Percentiles rank a stretch among this genome's conserved stretches.
phyloP scores from a whole-genome alignment of 2,329 filamentous ascomycete species.

The Aspergillus latus region DNA sequence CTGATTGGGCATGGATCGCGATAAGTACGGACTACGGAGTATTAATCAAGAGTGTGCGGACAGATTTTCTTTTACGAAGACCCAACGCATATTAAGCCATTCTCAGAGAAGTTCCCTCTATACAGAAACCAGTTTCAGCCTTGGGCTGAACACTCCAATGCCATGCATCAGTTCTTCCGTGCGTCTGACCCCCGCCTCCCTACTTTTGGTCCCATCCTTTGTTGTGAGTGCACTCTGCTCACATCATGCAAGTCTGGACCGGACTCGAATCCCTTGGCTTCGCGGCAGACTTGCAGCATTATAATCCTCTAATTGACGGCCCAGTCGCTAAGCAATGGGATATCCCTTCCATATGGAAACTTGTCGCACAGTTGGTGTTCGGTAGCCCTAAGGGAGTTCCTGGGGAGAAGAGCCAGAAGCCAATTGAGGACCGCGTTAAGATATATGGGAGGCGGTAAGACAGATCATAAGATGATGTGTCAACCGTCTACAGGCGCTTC shows the following conservation, averaged over 20 bases:
- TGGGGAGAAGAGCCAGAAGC: conserved; percentile 63
- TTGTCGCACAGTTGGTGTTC: conserved; percentile 83
- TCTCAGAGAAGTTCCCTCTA: conserved; percentile 67
- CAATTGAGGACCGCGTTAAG: conserved; percentile 68
- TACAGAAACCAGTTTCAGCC: conserved; percentile 78
- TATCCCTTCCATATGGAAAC: conserved; percentile 69
- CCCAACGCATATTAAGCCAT: conserved; percentile 61
- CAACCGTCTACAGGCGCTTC: not conserved
- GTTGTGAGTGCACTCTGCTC: not conserved
- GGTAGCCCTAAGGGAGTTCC: conserved; percentile 59
- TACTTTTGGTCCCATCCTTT: not conserved
- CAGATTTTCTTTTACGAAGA: conserved; percentile 83
- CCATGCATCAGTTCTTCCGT: conserved; percentile 74
- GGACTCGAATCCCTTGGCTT: conserved; percentile 80
- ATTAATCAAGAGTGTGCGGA: not conserved
- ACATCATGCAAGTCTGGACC: conserved; percentile 61
- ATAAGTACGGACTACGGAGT: not conserved
- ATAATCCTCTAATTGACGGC: conserved; percentile 80
- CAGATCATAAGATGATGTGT: not conserved
- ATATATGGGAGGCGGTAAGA: conserved; percentile 49
- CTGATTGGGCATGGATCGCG: conserved; percentile 29
- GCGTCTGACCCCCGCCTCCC: conserved; percentile 20
- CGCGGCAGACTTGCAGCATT: conserved; percentile 88
- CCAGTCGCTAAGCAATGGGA: conserved; percentile 69
- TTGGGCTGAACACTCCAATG: conserved; percentile 75